phyloP scores from a whole-genome alignment of 2,329 filamentous ascomycete species.

The Cladosporium sphaerospermum region DNA sequence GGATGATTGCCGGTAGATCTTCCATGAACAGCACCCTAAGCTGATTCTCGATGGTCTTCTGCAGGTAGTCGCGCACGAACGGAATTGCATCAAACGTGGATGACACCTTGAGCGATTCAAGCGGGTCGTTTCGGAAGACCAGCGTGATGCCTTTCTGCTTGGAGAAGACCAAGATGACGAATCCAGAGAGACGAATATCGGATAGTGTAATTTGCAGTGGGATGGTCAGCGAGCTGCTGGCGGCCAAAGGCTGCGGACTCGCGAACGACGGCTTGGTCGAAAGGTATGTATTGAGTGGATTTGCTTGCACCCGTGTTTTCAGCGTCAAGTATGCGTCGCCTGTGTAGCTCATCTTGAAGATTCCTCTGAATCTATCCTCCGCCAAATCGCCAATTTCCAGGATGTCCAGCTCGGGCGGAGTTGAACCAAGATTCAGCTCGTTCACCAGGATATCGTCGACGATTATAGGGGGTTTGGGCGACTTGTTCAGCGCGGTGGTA shows the following conservation, averaged over 20 bases:
- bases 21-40: conserved; percentile 95
- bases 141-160: conserved; percentile 94
- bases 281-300: conserved; percentile 92
- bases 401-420: conserved; percentile 92
- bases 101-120: conserved; percentile 96
- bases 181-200: conserved; percentile 90
- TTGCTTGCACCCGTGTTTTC: conserved; percentile 94
- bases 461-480: conserved; percentile 95
- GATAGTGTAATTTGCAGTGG: conserved; percentile 96
- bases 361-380: conserved; percentile 92
- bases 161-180: conserved; percentile 96
- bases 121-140: conserved; percentile 94
- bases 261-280: conserved; percentile 87
- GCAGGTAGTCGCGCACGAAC: conserved; percentile 93
- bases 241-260: conserved; percentile 85
- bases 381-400: conserved; percentile 95
- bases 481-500: conserved; percentile 93
- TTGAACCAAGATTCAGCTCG: conserved; percentile 91
- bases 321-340: conserved; percentile 93
- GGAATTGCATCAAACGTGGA: conserved; percentile 99
- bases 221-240: conserved; percentile 86
- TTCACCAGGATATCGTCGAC: conserved; percentile 98
- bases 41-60: conserved; percentile 92
- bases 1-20: conserved; percentile 91
- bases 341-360: conserved; percentile 98